Percentiles rank a stretch among this genome's conserved stretches.
These are phyloP conservation scores for Sanguinoderma infundibulare DNA, from an alignment of 1,284 basidiomycete species.

Conservation along the genomic window DNA sequence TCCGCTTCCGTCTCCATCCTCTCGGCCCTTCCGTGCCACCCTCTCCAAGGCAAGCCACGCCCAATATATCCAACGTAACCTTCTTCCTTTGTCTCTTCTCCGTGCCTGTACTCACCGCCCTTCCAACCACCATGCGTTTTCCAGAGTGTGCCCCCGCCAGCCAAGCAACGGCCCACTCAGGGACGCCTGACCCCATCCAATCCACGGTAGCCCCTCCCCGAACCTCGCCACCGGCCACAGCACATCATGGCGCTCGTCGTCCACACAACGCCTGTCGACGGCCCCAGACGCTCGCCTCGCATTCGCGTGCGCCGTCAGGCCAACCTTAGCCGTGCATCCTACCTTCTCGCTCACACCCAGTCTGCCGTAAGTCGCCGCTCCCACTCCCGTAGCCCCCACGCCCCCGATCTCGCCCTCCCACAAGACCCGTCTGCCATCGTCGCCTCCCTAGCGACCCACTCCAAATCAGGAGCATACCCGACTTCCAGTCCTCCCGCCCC, in stretches of 20 bases:
- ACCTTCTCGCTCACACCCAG: constrained; percentile 7
- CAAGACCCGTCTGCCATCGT: not conserved
- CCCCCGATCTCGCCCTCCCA: not conserved
- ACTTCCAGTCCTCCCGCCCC: not conserved
- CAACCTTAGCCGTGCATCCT: constrained; percentile 6
- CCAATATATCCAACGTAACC: constrained; percentile 14
- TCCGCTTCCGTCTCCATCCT: constrained; percentile 19
- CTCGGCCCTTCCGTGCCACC: constrained; percentile 12
- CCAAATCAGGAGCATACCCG: constrained; percentile 1
- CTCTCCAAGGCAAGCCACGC: not conserved
- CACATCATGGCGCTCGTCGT: constrained; percentile 23
- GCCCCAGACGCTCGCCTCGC: constrained; percentile 24
- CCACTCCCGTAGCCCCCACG: constrained; percentile 2
- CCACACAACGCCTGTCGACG: constrained; percentile 12
- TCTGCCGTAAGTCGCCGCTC: constrained; percentile 11
- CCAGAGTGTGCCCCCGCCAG: not conserved
- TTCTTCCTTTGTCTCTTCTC: constrained; percentile 1
- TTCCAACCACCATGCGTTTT: constrained; percentile 6
- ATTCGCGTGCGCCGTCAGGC: constrained; percentile 17
- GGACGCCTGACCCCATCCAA: not conserved
- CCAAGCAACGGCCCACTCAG: not conserved
- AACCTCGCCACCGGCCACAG: not conserved
- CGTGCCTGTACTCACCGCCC: constrained; percentile 9
- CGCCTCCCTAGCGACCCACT: not conserved
- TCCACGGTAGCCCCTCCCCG: not conserved